Evolutionary conservation across 1,284 basidiomycete genomes (phyloP), one percentile per base, ranked within the genome.

Genomic region (Gomphus sp.): DNA sequence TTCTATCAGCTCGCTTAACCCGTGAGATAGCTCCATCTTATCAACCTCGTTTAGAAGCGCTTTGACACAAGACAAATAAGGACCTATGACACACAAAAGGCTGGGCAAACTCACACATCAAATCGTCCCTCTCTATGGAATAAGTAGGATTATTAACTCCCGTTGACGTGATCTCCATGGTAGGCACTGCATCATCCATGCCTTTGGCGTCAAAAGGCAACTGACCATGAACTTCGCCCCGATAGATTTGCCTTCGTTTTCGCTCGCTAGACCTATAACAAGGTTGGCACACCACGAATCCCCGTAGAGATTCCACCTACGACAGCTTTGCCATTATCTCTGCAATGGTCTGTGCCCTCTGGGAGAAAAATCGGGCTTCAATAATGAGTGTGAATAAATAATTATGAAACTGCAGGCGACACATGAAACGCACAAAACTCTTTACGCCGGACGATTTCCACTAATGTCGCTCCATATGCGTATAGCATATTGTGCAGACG

Each of bases 401-500:
- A 51, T 22, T 9, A 22, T 31, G 51, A 47, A 25, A 14, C 16
- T 22, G 16, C 11, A 22, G 8, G 18, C 9, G 8, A 53, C 22
- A 50, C 44, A 39, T 55, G 25, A 43, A 9, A 70, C 80, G 73
- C 63, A 84, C 88, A 79, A 70, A 96, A 98, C 69, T 96, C 92
- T 62, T 90, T 89, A 57, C 96, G 76, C 58, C 95, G 78, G 0
- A 96, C 89, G 41, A 96, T 85, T 72, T 99, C 96, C 11, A 96
- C 80, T 1, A 98, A 80, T 0, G 94, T 93, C 1, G 93, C 90
- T 0, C 92, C 91, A 70, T 99, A 99, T 0, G 92, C 93, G 67
- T 93, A 94, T 0, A 96, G 73, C 81, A 98, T 91, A 59, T 82
- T 86, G 67, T 97, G 93, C 43, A 98, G 74, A 12, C 95, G 80